These are phyloP conservation scores for Chytriomyces confervae DNA, from an alignment of 192 early-diverging fungal genomes.

Conservation along the genomic window DNA sequence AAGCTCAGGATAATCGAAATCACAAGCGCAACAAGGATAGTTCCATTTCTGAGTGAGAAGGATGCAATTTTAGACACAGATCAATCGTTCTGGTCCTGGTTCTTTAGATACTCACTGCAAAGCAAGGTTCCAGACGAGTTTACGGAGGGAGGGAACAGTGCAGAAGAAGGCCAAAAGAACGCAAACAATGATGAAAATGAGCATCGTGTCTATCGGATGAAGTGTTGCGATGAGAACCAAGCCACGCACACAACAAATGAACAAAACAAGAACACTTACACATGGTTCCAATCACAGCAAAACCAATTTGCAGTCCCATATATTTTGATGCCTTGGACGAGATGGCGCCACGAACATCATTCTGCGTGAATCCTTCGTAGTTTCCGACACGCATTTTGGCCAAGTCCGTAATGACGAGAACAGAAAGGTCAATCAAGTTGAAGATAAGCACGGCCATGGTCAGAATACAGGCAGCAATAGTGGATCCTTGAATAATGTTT, in stretches of 20 bases:
- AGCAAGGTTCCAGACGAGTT: not conserved
- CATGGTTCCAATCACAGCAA: constrained; percentile 5
- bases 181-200: too few species aligned
- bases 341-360: not conserved
- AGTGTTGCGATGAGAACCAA: too few species aligned
- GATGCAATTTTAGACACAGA: not conserved
- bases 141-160: too few species aligned
- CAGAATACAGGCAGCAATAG: not conserved
- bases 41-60: constrained; percentile 9
- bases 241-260: too few species aligned
- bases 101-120: not conserved
- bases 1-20: constrained; percentile 6
- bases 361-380: not conserved
- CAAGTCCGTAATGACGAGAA: constrained; percentile 5
- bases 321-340: not conserved
- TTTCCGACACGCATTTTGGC: constrained; percentile 3
- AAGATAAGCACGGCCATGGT: not conserved
- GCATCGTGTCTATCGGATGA: too few species aligned
- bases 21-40: constrained; percentile 3
- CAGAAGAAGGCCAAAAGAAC: too few species aligned
- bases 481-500: constrained; percentile 2
- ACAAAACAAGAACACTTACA: constrained; percentile 8
- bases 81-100: not conserved
- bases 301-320: constrained; percentile 16
- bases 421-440: constrained; percentile 9